These are phyloP conservation scores for Verbascum thapsus DNA, from an alignment of 257 asterid species.

Conservation along the genomic window DNA sequence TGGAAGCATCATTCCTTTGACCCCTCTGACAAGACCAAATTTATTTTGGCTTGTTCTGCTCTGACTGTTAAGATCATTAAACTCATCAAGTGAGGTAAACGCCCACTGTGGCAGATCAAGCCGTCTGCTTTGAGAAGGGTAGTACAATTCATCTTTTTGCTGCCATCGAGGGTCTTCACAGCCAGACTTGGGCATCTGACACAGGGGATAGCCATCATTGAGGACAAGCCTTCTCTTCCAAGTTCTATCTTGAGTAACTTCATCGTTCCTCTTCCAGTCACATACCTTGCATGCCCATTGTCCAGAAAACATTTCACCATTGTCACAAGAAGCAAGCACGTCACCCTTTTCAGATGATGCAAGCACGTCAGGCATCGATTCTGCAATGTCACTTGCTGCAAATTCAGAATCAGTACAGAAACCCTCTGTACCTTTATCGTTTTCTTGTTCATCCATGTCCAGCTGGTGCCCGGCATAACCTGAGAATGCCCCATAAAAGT, in stretches of 20 bases:
- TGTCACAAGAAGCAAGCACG: constrained; percentile 39
- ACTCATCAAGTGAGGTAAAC: constrained; percentile 76
- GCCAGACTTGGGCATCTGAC: constrained; percentile 85
- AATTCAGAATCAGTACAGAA: constrained; percentile 41
- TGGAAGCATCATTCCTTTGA: constrained; percentile 80
- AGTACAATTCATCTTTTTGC: constrained; percentile 73
- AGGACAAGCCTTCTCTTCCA: constrained; percentile 81
- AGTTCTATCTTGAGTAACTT: constrained; percentile 61
- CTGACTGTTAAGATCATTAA: constrained; percentile 52
- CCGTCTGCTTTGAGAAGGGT: constrained; percentile 69
- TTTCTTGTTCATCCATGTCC: constrained; percentile 42
- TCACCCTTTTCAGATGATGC: constrained; percentile 51
- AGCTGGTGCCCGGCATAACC: constrained; percentile 50
- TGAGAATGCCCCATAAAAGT: constrained; percentile 33
- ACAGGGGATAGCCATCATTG: constrained; percentile 86
- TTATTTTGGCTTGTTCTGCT: constrained; percentile 55
- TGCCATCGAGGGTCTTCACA: constrained; percentile 91
- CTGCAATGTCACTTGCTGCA: constrained; percentile 42
- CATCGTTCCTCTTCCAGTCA: constrained; percentile 95
- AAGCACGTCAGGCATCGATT: constrained; percentile 38
- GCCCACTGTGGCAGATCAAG: constrained; percentile 96
- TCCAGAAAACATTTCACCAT: constrained; percentile 61
- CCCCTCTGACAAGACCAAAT: constrained; percentile 57
- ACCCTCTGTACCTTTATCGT: constrained; percentile 38
- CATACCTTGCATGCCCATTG: constrained; percentile 91